phyloP scores from a whole-genome alignment of 805 yeast species.

The Pichia scutulata region DNA sequence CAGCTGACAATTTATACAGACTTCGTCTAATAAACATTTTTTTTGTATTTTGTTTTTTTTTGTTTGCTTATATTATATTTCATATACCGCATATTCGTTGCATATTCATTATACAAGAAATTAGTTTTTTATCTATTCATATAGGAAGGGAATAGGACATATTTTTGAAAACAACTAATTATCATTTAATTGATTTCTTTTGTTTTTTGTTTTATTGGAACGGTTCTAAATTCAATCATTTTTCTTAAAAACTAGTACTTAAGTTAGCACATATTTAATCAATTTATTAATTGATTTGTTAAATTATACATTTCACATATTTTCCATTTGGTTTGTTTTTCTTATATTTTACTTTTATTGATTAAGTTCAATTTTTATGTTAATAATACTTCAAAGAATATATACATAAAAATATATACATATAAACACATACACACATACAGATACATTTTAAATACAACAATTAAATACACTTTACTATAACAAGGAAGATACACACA shows the following conservation, averaged over 20 bases:
- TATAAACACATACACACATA: not conserved
- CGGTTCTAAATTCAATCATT: not conserved
- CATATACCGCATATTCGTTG: not conserved
- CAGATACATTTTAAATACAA: not conserved
- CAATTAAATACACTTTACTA: not conserved
- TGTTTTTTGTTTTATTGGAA: not conserved
- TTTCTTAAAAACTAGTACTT: not conserved
- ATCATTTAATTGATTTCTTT: not conserved
- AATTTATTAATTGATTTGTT: not conserved
- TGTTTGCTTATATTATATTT: not conserved
- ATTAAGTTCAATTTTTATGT: not conserved
- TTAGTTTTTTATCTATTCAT: not conserved
- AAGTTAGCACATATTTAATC: not conserved
- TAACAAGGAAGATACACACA: not conserved
- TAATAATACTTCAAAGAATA: not conserved
- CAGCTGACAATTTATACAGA: not conserved
- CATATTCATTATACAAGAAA: not conserved
- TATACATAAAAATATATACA: too few relatives aligned
- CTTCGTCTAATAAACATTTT: too few relatives aligned
- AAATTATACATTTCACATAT: not conserved
- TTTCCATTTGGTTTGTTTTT: not conserved
- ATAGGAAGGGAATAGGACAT: not conserved
- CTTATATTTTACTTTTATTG: not conserved
- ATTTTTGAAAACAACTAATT: not conserved
- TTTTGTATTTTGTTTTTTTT: not conserved